Evolutionary conservation across 2,329 filamentous ascomycete genomes (phyloP).

Genomic region (Bipolaris oryzae): DNA sequence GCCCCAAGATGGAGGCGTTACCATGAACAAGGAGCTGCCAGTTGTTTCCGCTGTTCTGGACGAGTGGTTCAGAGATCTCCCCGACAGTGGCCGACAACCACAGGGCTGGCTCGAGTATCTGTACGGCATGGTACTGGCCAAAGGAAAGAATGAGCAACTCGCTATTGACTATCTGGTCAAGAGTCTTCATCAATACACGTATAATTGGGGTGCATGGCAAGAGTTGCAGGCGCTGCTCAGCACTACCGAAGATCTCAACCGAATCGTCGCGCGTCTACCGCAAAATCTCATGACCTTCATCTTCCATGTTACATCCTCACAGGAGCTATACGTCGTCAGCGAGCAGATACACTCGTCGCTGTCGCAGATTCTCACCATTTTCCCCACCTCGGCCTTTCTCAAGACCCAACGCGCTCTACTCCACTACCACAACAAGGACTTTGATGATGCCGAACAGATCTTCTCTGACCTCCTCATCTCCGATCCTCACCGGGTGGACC

Average conservation of each 20-base stretch:
- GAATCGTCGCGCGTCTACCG: conserved; percentile 74
- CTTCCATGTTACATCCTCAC: conserved; percentile 87
- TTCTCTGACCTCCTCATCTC: conserved; percentile 73
- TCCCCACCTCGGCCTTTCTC: conserved; percentile 86
- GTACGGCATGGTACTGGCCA: conserved; percentile 88
- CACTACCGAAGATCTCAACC: conserved; percentile 80
- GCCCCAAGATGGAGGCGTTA: conserved; percentile 83
- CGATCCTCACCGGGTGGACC: conserved; percentile 76
- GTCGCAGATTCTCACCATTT: conserved; percentile 79
- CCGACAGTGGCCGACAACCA: conserved; percentile 63
- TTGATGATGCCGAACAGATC: conserved; percentile 66
- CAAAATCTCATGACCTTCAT: conserved; percentile 92
- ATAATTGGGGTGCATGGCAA: conserved; percentile 97
- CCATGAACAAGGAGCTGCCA: conserved; percentile 82
- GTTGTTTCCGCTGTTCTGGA: conserved; percentile 77
- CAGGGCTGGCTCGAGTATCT: conserved; percentile 95
- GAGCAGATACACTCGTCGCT: conserved; percentile 75
- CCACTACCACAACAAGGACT: conserved; percentile 86
- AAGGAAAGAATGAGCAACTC: conserved; percentile 85
- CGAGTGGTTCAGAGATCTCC: conserved; percentile 75
- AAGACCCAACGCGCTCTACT: conserved; percentile 88
- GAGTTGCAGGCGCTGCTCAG: conserved; percentile 84
- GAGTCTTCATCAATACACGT: conserved; percentile 87
- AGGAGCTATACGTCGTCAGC: conserved; percentile 89
- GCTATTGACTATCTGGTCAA: conserved; percentile 86